Percentiles rank a stretch among this genome's conserved stretches.
These are phyloP conservation scores for Backusella tuberculispora DNA, from an alignment of 192 early-diverging fungal genomes.

Conservation along the genomic window DNA sequence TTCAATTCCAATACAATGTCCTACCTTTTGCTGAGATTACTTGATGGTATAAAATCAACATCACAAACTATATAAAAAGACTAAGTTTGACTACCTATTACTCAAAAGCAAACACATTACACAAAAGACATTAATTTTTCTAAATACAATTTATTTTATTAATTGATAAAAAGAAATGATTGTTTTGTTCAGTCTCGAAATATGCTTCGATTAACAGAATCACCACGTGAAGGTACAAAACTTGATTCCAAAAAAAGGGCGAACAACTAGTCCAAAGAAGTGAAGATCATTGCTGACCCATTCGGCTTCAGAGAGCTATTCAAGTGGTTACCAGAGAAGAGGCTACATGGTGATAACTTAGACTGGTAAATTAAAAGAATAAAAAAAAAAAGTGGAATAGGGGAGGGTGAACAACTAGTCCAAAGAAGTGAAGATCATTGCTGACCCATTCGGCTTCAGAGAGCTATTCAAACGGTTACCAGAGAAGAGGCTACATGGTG, in stretches of 20 bases:
- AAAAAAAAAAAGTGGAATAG: too few relatives aligned
- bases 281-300: conserved; percentile 1
- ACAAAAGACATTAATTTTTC: too few relatives aligned
- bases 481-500: conserved; percentile 9
- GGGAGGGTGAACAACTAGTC: not conserved
- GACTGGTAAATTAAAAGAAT: not conserved
- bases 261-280: not conserved
- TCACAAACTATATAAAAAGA: too few relatives aligned
- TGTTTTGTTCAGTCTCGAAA: not conserved
- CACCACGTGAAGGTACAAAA: not conserved
- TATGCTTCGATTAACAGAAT: not conserved
- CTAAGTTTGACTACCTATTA: too few relatives aligned
- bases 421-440: conserved; percentile 3
- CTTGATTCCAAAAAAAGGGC: not conserved
- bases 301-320: too few relatives aligned
- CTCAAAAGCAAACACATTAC: too few relatives aligned
- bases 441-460: not conserved
- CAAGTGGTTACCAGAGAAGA: not conserved
- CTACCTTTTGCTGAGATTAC: too few relatives aligned
- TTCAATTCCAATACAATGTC: too few relatives aligned
- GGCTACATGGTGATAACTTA: conserved; percentile 2
- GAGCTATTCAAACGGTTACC: too few relatives aligned
- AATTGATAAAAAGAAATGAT: too few relatives aligned
- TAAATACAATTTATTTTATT: too few relatives aligned
- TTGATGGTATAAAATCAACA: too few relatives aligned